Evolutionary conservation across 768 basidiomycete species (phyloP).

Genomic region (Pleurotus giganteus): DNA sequence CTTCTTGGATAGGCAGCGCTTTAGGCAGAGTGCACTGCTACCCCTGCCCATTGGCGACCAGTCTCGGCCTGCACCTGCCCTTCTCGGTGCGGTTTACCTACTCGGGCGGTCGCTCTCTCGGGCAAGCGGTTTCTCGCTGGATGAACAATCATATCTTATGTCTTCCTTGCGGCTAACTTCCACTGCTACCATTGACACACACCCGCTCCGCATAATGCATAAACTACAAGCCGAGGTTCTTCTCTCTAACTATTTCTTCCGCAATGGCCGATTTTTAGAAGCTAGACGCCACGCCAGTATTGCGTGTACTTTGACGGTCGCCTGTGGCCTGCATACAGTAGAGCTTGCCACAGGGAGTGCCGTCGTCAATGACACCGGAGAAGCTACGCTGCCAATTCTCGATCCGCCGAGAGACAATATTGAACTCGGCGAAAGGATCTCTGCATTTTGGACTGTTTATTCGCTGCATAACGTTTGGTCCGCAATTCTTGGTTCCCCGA

Average conservation of each 20-base stretch:
- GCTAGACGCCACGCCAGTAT: conserved; percentile 16
- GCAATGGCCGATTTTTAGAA: conserved; percentile 16
- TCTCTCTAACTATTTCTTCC: conserved; percentile 35
- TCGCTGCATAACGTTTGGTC: conserved; percentile 17
- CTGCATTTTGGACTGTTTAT: conserved; percentile 20
- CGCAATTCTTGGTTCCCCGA: background rate
- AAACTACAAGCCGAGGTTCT: conserved; percentile 39
- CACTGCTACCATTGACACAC: conserved; percentile 34
- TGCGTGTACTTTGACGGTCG: conserved; percentile 15
- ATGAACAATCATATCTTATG: conserved; percentile 38
- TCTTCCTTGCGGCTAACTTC: conserved; percentile 37
- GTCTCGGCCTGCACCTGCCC: conserved; percentile 31
- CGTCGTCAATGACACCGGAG: background rate
- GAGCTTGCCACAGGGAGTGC: background rate
- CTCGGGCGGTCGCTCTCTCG: conserved; percentile 32
- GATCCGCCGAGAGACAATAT: conserved; percentile 12
- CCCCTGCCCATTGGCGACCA: conserved; percentile 26
- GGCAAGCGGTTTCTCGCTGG: conserved; percentile 15
- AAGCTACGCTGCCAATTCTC: background rate
- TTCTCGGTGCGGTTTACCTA: conserved; percentile 37
- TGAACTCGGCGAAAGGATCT: conserved; percentile 17
- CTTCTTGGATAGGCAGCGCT: conserved; percentile 47
- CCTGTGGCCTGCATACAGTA: conserved; percentile 15
- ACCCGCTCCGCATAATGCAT: conserved; percentile 35
- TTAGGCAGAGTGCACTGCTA: conserved; percentile 33